These are phyloP conservation scores for Closterium sp. DNA, from an alignment of 139 green algal species.

Conservation along the genomic window DNA sequence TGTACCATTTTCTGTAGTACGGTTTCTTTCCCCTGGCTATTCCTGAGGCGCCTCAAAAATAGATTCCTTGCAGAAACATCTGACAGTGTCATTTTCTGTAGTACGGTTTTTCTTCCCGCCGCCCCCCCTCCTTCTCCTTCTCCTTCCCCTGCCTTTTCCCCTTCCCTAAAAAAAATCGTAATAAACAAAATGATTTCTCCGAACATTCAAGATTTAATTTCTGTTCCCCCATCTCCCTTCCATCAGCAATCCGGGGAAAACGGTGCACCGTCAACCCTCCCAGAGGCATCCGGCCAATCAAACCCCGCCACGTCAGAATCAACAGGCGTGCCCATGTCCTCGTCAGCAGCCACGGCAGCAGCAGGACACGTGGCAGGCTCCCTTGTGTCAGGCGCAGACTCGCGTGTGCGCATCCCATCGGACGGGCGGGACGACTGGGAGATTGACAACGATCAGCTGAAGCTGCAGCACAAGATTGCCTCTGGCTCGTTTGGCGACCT, in stretches of 20 bases:
- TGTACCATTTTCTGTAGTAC: too few species aligned
- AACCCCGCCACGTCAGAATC: background rate
- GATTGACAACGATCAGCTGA: slow-evolving; percentile 78
- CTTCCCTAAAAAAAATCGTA: too few species aligned
- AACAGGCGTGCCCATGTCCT: background rate
- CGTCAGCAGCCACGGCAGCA: background rate
- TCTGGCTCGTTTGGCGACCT: slow-evolving; percentile 91
- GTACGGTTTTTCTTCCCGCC: too few species aligned
- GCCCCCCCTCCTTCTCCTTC: too few species aligned
- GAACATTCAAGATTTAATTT: too few species aligned
- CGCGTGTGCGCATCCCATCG: slow-evolving; percentile 21
- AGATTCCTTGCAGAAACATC: too few species aligned
- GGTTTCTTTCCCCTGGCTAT: too few species aligned
- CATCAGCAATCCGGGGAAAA: background rate
- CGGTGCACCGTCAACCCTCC: background rate
- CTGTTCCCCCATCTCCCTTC: background rate
- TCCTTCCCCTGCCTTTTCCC: too few species aligned
- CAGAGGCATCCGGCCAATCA: background rate
- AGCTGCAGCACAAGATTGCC: slow-evolving; percentile 86
- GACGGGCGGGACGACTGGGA: slow-evolving; percentile 87
- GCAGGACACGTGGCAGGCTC: background rate
- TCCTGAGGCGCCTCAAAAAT: too few species aligned
- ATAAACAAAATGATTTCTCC: too few species aligned
- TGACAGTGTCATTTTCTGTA: too few species aligned
- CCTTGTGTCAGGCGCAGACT: background rate